Percentiles rank a stretch among this genome's conserved stretches.
Conservation (phyloP, 1,284 basidiomycete species). For the Agaricales sp. region DNA sequence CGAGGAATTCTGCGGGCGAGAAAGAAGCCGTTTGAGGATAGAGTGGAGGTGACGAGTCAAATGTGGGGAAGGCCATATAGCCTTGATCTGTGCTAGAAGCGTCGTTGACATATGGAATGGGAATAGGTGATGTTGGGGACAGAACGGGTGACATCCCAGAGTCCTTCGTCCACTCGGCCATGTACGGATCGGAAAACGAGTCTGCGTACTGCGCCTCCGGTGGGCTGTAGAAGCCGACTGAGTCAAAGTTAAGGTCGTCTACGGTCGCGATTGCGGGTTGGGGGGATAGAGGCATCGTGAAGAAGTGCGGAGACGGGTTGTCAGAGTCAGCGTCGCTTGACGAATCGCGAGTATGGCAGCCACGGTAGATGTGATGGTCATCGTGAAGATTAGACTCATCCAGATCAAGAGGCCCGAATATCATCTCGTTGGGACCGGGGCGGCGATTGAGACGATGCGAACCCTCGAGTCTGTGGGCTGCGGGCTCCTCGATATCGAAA, state of each 20-base stretch:
- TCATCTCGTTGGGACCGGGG: neutral
- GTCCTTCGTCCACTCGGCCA: neutral
- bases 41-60: too few species aligned
- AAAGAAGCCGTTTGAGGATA: neutral
- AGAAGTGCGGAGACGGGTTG: neutral
- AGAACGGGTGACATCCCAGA: neutral
- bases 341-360: neutral
- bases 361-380: neutral
- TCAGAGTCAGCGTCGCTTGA: neutral
- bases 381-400: neutral
- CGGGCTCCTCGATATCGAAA: too few species aligned
- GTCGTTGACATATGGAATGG: neutral
- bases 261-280: neutral
- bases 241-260: neutral
- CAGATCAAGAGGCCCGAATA: too few species aligned
- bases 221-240: neutral
- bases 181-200: neutral
- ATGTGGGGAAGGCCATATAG: neutral
- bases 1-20: neutral
- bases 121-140: neutral
- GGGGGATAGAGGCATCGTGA: neutral
- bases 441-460: too few species aligned
- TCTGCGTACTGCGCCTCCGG: neutral
- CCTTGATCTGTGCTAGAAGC: neutral
- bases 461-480: too few species aligned